A percentile compares a stretch with the other conserved stretches of the same genome.
Evolutionary conservation across 2,329 filamentous ascomycete species (phyloP).

Genomic region (Dactylellina drechsleri): DNA sequence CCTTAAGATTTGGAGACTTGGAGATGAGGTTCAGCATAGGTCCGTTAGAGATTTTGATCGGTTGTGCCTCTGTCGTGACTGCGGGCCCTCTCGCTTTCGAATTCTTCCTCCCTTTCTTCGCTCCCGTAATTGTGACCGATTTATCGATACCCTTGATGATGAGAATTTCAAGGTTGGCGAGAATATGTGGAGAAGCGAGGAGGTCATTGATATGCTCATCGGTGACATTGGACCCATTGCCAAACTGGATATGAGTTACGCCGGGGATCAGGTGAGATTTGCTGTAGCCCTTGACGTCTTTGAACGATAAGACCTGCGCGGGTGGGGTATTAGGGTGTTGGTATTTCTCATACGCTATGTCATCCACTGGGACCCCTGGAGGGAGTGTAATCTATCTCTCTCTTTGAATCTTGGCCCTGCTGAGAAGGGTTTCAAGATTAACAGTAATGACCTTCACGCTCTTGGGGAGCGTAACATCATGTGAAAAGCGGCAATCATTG

Average conservation of each 20-base stretch:
- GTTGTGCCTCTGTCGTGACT: conserved; percentile 3
- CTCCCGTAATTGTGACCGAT: not conserved
- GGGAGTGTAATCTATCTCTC: not conserved
- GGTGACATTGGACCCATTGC: conserved; percentile 23
- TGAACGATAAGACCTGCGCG: conserved; percentile 29
- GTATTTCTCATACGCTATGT: conserved; percentile 31
- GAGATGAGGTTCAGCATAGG: conserved; percentile 3
- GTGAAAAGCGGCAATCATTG: conserved; percentile 19
- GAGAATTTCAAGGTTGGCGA: conserved; percentile 32
- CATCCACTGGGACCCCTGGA: conserved; percentile 3
- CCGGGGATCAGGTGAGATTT: conserved; percentile 26
- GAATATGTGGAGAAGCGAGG: conserved; percentile 7
- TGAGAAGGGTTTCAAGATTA: not conserved
- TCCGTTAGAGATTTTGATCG: conserved; percentile 34
- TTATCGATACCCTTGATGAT: conserved; percentile 42
- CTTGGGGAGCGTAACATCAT: conserved; percentile 4
- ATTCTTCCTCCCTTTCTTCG: conserved; percentile 20
- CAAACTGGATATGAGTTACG: conserved; percentile 37
- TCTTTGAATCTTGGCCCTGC: not conserved
- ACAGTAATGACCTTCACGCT: conserved; percentile 14
- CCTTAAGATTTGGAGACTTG: conserved; percentile 12
- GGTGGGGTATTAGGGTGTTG: conserved; percentile 14
- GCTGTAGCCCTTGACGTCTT: conserved; percentile 29
- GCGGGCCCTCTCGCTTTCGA: not conserved
- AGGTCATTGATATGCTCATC: conserved; percentile 40